Conservation (phyloP, 192 early-diverging fungal genomes). For the Podila epigama region DNA sequence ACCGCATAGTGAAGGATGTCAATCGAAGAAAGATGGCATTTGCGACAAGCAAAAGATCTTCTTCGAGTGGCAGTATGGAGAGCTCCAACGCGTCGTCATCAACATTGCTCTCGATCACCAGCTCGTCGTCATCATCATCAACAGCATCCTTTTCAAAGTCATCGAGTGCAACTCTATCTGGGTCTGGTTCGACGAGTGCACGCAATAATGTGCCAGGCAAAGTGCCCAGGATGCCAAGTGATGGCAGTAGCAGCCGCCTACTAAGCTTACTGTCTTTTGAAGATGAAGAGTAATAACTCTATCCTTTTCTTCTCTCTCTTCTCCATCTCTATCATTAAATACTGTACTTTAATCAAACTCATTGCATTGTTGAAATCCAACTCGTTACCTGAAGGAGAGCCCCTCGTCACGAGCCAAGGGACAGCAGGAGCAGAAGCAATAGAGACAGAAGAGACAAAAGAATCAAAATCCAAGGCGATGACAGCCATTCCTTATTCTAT, state of each 20-base stretch:
- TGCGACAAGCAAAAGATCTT: conserved; percentile 11
- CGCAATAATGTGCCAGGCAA: background rate
- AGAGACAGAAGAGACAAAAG: too few relatives aligned
- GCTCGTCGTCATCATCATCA: background rate
- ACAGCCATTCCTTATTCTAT: too few relatives aligned
- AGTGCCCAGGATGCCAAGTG: background rate
- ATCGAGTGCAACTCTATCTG: background rate
- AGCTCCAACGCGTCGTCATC: background rate
- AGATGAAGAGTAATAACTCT: background rate
- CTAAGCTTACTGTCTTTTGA: background rate
- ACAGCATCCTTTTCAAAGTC: background rate
- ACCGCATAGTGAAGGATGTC: conserved; percentile 24
- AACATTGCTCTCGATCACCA: background rate
- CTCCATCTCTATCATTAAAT: background rate
- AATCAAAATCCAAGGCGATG: too few relatives aligned
- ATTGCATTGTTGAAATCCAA: too few relatives aligned
- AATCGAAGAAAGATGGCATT: conserved; percentile 38
- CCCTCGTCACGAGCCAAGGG: too few relatives aligned
- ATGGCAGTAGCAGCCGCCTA: background rate
- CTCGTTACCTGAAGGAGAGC: too few relatives aligned
- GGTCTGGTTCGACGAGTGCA: too few relatives aligned
- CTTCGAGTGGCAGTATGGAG: too few relatives aligned
- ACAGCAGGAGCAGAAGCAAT: too few relatives aligned
- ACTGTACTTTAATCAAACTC: too few relatives aligned
- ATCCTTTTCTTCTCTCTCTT: background rate